Evolutionary conservation across 2,329 filamentous ascomycete genomes (phyloP).

Genomic region (Diaporthe helianthi): DNA sequence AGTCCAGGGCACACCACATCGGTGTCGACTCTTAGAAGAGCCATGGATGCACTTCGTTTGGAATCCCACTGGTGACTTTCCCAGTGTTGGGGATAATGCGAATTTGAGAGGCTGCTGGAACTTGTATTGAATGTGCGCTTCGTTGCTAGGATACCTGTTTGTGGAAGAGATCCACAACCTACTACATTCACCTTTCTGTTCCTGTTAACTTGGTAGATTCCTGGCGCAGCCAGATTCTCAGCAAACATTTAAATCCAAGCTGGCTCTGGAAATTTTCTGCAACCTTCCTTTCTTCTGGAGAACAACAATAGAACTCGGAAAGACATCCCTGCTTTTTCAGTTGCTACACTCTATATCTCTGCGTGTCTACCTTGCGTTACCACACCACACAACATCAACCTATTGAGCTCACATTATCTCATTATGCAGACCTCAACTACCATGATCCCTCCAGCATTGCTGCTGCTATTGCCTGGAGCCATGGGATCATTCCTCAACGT

Average conservation of each 20-base stretch:
- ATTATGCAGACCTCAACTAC: background rate
- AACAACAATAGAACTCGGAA: background rate
- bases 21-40: no score
- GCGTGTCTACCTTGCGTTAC: background rate
- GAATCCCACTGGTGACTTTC: background rate
- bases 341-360: background rate
- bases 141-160: background rate
- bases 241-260: background rate
- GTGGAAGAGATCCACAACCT: background rate
- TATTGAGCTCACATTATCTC: background rate
- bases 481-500: slow-evolving; percentile 10
- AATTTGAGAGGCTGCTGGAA: background rate
- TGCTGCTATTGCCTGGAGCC: background rate
- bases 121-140: no score
- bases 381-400: background rate
- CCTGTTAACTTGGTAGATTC: background rate
- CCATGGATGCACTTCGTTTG: background rate
- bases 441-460: background rate
- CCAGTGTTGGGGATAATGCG: background rate
- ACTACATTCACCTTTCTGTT: background rate
- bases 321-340: background rate
- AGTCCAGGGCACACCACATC: no score
- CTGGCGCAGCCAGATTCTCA: background rate
- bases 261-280: background rate
- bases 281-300: no score